Base-by-base conservation (phyloP, 2,329 filamentous ascomycete genomes). In the Fusarium protoensiforme region DNA sequence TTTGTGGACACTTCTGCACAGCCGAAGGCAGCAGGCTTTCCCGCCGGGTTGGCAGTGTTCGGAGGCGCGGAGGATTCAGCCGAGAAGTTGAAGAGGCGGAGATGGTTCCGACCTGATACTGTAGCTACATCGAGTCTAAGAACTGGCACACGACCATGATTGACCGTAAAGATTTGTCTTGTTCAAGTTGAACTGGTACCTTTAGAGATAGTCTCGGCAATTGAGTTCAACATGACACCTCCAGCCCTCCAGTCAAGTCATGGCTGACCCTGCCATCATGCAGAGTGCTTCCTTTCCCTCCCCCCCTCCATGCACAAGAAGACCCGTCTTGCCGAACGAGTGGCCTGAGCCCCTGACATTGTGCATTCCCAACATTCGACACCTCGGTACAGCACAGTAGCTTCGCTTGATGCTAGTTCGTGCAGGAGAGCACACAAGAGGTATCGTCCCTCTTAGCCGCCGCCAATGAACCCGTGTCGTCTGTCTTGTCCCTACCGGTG, bases 291-390 rank as follows among this genome's bases (percentile, higher is more conserved):
- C 35, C 51, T 60, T 58, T 59, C 38, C 10, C 43, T 31, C 18
- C 59, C n/a, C 39, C 27, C 31, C 16, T 29, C 39, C 41, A 60
- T 60, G 41, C 35, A 61, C 35, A 64, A 64, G n/a, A 60, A 38
- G 51, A 41, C 66, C 63, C 41, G 58, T 43, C 65, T 57, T 68
- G 43, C 64, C 59, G 76, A 77, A 78, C 74, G 63, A 69, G 70
- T 77, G 75, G 75, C 71, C 60, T 73, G 64, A 77, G 65, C 76
- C 75, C 68, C 70, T 77, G 68, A 33, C 57, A 68, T 67, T 57
- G 60, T 66, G 59, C 64, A 68, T 60, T 65, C 71, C 27, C 57
- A 71, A 65, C 69, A 70, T 69, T 71, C 60, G 43, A 73, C 59
- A 51, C 27, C 46, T 51, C 46, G 46, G 46, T 51, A 51, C 43